Base-by-base conservation (phyloP, 306 rosid genomes). In the Malus sylvestris region DNA sequence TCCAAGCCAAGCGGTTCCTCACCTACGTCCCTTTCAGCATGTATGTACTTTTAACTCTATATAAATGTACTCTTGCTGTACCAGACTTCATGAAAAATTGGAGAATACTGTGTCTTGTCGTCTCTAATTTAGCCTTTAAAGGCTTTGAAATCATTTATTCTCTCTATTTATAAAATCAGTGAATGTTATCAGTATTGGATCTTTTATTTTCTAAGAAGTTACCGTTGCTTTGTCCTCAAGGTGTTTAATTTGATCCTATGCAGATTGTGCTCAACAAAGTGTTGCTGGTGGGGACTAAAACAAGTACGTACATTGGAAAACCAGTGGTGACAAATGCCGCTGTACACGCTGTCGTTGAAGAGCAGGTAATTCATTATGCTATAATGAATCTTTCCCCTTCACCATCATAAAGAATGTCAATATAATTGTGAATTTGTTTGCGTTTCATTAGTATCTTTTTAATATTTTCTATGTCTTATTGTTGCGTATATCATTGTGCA, bases 281-380 rank as follows among this genome's bases (percentile, higher is more conserved):
- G 66, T 89, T 96, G 79, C 94, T 96, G 6, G 96, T 96, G 79
- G 98, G 99, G 80, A 91, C 99, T 10, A 93, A 84, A 85, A 85
- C 85, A 67, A 74, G 78, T 46, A 85, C 94, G 75, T 92, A 91
- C 85, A 91, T 96, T 73, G 99, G 99, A 74, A 87, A 85, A 68
- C 99, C 99, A 55, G 79, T 96, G 40, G 99, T 96, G 83, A 92
- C 99, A 76, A 89, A 96, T 83, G 98, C 99, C 42, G 96, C 93
- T 29, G 93, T 96, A 30, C 91, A 96, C 79, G 99, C 99, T 11
- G 86, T 93, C 3, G 98, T 96, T n/a, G 99, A 96, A 84, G 99
- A 96, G 66, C 98, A 92, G 83, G 99, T 89, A 87, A 77, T 67
- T 77, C 78, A 75, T 57, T 45, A 53, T 29, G 25, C 74, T 52